Evolutionary conservation across 345 rosid species (phyloP).

Genomic region (Gossypium turneri): DNA sequence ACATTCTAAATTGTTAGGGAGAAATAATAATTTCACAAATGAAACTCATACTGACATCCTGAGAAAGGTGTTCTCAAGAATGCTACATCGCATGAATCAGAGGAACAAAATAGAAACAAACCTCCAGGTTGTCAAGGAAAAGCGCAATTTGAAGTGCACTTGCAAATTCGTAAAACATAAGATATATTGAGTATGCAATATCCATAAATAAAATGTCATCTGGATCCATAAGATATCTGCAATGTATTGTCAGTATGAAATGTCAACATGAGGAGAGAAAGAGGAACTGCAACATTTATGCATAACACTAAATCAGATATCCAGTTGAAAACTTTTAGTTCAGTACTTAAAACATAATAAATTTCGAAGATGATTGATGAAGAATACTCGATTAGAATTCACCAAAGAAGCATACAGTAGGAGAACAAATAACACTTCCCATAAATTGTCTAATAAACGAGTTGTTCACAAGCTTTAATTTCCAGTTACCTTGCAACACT

Average conservation of each 20-base stretch:
- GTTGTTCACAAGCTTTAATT: not conserved
- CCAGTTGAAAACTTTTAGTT: not conserved
- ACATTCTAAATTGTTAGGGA: conserved; percentile 21
- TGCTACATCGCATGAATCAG: not conserved
- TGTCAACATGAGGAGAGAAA: not conserved
- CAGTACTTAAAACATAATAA: not conserved
- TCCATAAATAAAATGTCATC: conserved; percentile 75
- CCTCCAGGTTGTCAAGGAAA: conserved; percentile 80
- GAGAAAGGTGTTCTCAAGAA: not conserved
- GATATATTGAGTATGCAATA: conserved; percentile 74
- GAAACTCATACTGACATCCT: not conserved
- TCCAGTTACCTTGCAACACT: conserved; percentile 73
- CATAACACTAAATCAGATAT: not conserved
- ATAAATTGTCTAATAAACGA: not conserved
- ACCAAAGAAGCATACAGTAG: not conserved
- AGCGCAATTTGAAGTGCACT: conserved; percentile 86
- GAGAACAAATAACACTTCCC: not conserved
- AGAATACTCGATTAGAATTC: not conserved
- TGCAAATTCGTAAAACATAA: conserved; percentile 63
- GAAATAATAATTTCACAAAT: not conserved
- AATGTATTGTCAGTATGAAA: conserved; percentile 21
- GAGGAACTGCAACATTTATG: not conserved
- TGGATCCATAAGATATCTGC: conserved; percentile 90
- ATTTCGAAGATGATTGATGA: not conserved
- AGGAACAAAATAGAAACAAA: conserved; percentile 18